Evolutionary conservation across 345 rosid genomes (phyloP).

Genomic region (Chamaenerion angustifolium): DNA sequence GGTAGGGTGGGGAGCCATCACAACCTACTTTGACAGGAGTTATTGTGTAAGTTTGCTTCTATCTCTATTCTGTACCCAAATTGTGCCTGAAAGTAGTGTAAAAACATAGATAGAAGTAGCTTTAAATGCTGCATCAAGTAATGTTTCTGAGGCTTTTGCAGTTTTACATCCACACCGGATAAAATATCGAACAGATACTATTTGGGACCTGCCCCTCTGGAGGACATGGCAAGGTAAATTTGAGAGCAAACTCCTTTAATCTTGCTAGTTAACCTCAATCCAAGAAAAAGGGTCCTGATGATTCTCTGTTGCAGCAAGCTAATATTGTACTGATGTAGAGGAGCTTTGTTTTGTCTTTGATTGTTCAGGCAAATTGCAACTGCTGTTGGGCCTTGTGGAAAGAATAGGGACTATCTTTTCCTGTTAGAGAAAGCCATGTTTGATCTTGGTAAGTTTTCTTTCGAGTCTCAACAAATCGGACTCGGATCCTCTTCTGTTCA

Average conservation of each 20-base stretch:
- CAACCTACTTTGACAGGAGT: slow-evolving; percentile 59
- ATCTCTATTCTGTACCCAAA: not conserved
- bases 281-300: not conserved
- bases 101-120: not conserved
- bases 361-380: slow-evolving; percentile 77
- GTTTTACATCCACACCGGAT: slow-evolving; percentile 88
- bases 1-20: slow-evolving; percentile 29
- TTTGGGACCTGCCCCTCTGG: slow-evolving; percentile 88
- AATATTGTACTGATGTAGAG: not conserved
- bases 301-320: not conserved
- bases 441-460: slow-evolving; percentile 42
- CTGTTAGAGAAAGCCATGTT: slow-evolving; percentile 77
- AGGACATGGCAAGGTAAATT: slow-evolving; percentile 74
- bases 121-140: not conserved
- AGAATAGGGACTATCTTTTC: slow-evolving; percentile 88
- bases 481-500: too few species aligned
- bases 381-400: slow-evolving; percentile 89
- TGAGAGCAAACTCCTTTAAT: not conserved
- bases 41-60: slow-evolving; percentile 48
- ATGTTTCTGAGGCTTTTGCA: slow-evolving; percentile 17
- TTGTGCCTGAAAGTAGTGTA: not conserved
- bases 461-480: too few species aligned
- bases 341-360: not conserved
- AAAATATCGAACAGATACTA: slow-evolving; percentile 75
- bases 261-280: not conserved